Evolutionary conservation across 345 rosid species (phyloP), one percentile per base, ranked within the genome.

Genomic region (Arabidopsis arenosa): DNA sequence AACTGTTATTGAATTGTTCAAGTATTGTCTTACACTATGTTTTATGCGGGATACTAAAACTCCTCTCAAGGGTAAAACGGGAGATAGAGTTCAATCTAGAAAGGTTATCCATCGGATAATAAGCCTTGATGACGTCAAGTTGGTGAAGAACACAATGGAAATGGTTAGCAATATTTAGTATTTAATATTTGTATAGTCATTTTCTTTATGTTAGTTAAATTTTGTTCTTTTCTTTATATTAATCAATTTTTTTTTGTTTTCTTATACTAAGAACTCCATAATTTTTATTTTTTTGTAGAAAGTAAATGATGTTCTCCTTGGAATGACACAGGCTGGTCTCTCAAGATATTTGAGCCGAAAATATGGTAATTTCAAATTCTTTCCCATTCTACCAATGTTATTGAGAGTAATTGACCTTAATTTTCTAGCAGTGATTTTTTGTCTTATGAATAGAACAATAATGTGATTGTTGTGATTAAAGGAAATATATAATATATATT

Each of bases 231-330:
- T 28, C 6, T 48, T 15, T 15, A 44, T 41, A 63, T 6, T 28
- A 1, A 26, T 37, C 4, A 60, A 60, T 60, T 26, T 53, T 0
- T 26, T 62, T 62, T 63, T 13, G 2, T 6, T 49, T 48, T 7
- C 39, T 9, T 28, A 61, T 26, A 63, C 28, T 6, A 26, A 26
- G 39, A 14, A 7, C 7, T n/a, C 4, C 4, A 21, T 40, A 39
- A 12, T 8, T 26, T 17, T n/a, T 26, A 21, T 35, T 48, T 4
- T 37, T 37, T 77, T 89, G 12, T 23, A 90, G 96, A 90, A 92
- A 7, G 43, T 88, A 47, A 88, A 86, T 14, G 93, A 90, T 70
- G 89, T 90, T 23, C 36, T 86, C 9, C 36, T 86, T 41, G 96
- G 91, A 53, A 58, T 84, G 37, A 84, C 86, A 40, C 85, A 86